A percentile compares a stretch with the other conserved stretches of the same genome.
Evolutionary conservation across 305 asterid species (phyloP).

Genomic region (Andrographis paniculata): DNA sequence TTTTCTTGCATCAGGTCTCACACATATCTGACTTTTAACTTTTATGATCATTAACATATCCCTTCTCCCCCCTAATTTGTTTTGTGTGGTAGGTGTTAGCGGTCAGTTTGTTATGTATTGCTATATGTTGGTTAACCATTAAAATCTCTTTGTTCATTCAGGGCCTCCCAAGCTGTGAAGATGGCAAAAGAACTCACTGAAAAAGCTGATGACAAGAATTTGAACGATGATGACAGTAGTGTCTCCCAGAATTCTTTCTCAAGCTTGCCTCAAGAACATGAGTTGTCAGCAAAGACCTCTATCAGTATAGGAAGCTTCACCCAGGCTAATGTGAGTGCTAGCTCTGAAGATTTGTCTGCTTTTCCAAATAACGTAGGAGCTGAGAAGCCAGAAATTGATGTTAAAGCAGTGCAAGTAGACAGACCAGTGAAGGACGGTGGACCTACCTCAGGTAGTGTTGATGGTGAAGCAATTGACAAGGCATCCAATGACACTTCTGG

Average conservation of each 20-base stretch:
- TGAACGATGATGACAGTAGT: constrained; percentile 76
- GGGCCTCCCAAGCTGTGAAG: constrained; percentile 97
- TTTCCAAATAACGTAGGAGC: constrained; percentile 26
- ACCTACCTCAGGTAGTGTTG: constrained; percentile 35
- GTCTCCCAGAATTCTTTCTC: constrained; percentile 95
- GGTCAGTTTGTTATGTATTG: constrained; percentile 19
- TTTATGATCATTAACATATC: constrained; percentile 14
- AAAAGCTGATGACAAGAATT: constrained; percentile 63
- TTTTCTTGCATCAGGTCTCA: constrained; percentile 94
- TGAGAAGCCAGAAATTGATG: constrained; percentile 35
- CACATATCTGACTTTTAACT: constrained; percentile 15
- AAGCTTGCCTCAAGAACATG: constrained; percentile 87
- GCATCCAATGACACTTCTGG: constrained; percentile 47
- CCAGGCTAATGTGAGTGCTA: constrained; percentile 75
- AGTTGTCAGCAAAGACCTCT: constrained; percentile 75
- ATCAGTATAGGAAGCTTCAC: constrained; percentile 76
- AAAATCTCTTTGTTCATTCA: constrained; percentile 26
- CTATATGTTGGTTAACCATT: constrained; percentile 18
- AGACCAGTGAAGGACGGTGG: constrained; percentile 41
- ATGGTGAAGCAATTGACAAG: constrained; percentile 49
- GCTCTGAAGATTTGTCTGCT: constrained; percentile 72
- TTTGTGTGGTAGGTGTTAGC: constrained; percentile 13
- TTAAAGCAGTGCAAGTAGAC: constrained; percentile 27
- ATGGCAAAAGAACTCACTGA: constrained; percentile 79
- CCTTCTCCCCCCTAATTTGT: constrained; percentile 3